These are phyloP conservation scores for Fusarium newnesense DNA, from an alignment of 2,329 filamentous ascomycete species.

Conservation along the genomic window DNA sequence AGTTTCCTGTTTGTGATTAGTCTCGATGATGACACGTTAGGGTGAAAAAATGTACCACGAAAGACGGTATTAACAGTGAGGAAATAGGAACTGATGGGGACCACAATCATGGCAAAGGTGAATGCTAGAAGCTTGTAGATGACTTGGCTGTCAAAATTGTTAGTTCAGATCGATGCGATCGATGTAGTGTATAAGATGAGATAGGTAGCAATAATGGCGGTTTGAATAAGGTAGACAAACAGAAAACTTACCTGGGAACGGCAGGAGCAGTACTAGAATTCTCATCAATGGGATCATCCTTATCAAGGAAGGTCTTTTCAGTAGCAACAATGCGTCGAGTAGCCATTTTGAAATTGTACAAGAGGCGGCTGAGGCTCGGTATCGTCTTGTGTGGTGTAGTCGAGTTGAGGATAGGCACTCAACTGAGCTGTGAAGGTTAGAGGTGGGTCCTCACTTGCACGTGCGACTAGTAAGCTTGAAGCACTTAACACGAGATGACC, in stretches of 20 bases:
- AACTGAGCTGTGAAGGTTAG: conserved; percentile 8
- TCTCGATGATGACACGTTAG: conserved; percentile 1
- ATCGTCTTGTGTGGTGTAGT: conserved; percentile 8
- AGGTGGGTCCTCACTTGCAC: conserved; percentile 40
- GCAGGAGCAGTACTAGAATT: conserved; percentile 83
- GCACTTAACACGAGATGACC: conserved; percentile 21
- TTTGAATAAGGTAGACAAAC: neutral
- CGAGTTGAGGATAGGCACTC: conserved; percentile 15
- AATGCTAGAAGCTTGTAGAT: conserved; percentile 92
- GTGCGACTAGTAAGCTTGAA: conserved; percentile 26
- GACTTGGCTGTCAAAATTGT: conserved; percentile 68
- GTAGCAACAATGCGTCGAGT: conserved; percentile 72
- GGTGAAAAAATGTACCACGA: conserved; percentile 64
- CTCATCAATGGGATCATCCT: conserved; percentile 62
- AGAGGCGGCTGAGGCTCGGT: conserved; percentile 9
- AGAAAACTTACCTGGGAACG: conserved; percentile 75
- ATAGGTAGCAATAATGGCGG: conserved; percentile 9
- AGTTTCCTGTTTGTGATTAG: conserved; percentile 71
- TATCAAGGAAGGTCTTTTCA: conserved; percentile 74
- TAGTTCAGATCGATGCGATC: neutral
- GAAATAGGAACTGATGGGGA: conserved; percentile 92
- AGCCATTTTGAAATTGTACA: conserved; percentile 65
- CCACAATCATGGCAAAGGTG: conserved; percentile 88
- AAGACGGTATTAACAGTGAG: conserved; percentile 80
- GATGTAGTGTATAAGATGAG: neutral